Evolutionary conservation across 345 rosid species (phyloP).

Genomic region (Barbarea vulgaris): DNA sequence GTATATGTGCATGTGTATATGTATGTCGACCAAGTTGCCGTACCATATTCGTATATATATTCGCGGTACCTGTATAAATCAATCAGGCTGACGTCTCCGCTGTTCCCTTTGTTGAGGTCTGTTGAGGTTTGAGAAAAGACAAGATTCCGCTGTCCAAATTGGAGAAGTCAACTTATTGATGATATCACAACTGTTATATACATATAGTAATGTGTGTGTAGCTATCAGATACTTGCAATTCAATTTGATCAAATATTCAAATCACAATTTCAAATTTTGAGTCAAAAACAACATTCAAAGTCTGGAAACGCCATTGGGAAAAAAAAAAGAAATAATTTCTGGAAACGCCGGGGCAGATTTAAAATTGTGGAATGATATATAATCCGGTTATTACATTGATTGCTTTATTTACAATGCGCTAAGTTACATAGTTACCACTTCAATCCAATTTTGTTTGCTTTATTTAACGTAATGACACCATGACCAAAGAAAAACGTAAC

Average conservation of each 20-base stretch:
- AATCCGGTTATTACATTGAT: not conserved
- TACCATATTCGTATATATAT: slow-evolving; percentile 26
- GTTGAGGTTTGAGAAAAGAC: slow-evolving; percentile 37
- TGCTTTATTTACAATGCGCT: not conserved
- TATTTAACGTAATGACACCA: slow-evolving; percentile 1
- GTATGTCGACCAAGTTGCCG: slow-evolving; percentile 12
- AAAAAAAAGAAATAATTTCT: not conserved
- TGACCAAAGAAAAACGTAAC: too few species aligned
- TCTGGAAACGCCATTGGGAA: slow-evolving; percentile 26
- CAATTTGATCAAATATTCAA: not conserved
- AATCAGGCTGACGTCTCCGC: slow-evolving; percentile 4
- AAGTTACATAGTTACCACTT: slow-evolving; percentile 1
- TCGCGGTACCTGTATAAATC: slow-evolving; percentile 7
- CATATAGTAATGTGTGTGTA: slow-evolving; percentile 15
- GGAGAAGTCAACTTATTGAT: slow-evolving; percentile 36
- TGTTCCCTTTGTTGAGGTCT: slow-evolving; percentile 29
- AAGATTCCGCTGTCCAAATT: not conserved
- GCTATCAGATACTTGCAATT: slow-evolving; percentile 19
- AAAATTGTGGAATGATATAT: slow-evolving; percentile 17
- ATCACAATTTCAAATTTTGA: not conserved
- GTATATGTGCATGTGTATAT: slow-evolving; percentile 11
- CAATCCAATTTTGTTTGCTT: not conserved
- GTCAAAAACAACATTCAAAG: slow-evolving; percentile 31
- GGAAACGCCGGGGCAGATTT: slow-evolving; percentile 38
- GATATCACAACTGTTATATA: slow-evolving; percentile 4